phyloP scores from a whole-genome alignment of 1,139 yeast species.

The Lodderomyces jiufengensis region DNA sequence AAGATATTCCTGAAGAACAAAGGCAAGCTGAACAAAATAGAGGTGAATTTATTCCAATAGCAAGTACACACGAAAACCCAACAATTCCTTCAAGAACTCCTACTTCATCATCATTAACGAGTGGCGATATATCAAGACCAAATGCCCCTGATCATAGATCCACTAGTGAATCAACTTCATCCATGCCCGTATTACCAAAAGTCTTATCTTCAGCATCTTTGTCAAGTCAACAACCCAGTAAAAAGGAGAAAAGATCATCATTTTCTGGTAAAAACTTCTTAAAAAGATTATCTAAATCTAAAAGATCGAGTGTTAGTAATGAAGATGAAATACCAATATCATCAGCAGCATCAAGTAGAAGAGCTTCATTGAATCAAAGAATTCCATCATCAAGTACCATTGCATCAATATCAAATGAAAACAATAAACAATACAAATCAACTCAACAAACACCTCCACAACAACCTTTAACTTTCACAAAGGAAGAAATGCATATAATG shows the following conservation, averaged over 20 bases:
- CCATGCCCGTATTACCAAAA: too few species aligned
- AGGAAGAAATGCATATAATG: conserved; percentile 61
- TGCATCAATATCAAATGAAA: conserved; percentile 6
- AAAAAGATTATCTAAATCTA: conserved; percentile 32
- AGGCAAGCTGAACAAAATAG: conserved; percentile 1
- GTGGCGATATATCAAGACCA: too few species aligned
- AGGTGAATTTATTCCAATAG: conserved; percentile 3
- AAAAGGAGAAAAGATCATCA: conserved; percentile 18
- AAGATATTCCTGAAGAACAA: conserved; percentile 7
- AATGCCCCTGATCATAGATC: not conserved
- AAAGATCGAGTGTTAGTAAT: conserved; percentile 15
- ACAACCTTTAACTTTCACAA: conserved; percentile 34
- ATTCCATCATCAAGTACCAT: conserved; percentile 7
- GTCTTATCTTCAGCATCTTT: conserved; percentile 3
- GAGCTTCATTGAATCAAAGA: conserved; percentile 1
- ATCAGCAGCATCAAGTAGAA: not conserved
- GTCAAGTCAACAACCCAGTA: conserved; percentile 4
- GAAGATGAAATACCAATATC: conserved; percentile 5
- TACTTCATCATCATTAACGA: not conserved
- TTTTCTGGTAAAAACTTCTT: conserved; percentile 31
- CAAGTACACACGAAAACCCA: not conserved
- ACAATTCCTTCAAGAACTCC: conserved; percentile 1
- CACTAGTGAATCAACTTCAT: not conserved
- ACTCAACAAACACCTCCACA: conserved; percentile 8
- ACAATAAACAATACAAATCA: conserved; percentile 1